Evolutionary conservation across 805 yeast genomes (phyloP), one percentile per base, ranked within the genome.

Genomic region (Pichia paraexigua): DNA sequence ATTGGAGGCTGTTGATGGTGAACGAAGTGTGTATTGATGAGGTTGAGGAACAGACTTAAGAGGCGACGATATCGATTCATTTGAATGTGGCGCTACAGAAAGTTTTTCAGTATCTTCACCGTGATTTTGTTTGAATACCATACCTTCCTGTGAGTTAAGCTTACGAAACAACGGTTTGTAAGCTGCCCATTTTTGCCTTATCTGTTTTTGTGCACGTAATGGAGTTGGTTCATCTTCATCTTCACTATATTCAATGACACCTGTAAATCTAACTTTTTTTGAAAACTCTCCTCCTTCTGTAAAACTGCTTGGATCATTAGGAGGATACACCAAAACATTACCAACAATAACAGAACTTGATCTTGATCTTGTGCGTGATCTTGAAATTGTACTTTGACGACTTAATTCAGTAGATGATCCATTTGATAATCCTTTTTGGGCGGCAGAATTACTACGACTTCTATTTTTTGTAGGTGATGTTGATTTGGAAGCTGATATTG

Each of bases 191-290:
- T 64, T 65, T 51, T 65, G 69, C 45, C 69, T 57, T 53, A 68
- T 53, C 46, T 68, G 71, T 47, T 69, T 69, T 47, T 63, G 65
- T 53, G 66, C 58, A 9, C 62, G 64, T 47, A 60, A 62, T 6
- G 71, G 67, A 4, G 79, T 68, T 1, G 83, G 83, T 0, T 78
- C 79, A 63, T 79, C 84, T 60, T 79, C 84, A 8, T 72, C 78
- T 35, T 73, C 78, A 2, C 72, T 59, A 51, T 76, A 79, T 47
- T 71, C 76, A 1, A 77, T 71, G 6, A 79, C 82, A 0, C 82
- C 83, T 5, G 66, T 65, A 54, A 79, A 79, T 32, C 83, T 60
- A 12, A 79, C 83, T 55, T 68, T 76, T 55, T 76, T 78, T 2
- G 63, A 37, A 17, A 54, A 47, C 17, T 51, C 21, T 9, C 9